Evolutionary conservation across 75 land plant species (phyloP), one percentile per base, ranked within the genome.

Genomic region (Ceratopteris richardii): DNA sequence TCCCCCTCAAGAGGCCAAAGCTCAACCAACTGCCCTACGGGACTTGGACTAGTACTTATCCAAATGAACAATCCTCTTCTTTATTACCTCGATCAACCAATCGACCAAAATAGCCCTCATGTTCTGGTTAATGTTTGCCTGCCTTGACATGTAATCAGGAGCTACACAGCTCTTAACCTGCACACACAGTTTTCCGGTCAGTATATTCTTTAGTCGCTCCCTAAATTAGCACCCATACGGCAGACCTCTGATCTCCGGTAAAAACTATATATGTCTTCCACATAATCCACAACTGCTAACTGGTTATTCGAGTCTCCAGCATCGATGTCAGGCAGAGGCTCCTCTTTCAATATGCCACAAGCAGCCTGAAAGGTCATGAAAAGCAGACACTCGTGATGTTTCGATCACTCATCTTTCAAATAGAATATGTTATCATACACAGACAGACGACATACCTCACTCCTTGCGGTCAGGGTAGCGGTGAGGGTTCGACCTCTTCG

Each of bases 101-200:
- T 90, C 82, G 57, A 90, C 56, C 51, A 90, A 66, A 24, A 86
- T 76, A 12, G 68, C 87, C 17, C 96, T 64, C 91, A 90, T 86
- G 33, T 60, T 77, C 23, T 80, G 69, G 33, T 71, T 78, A 46
- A 90, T 68, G 6, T 90, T 81, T 31, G 68, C 36, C 52, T 86
- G 91, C 1, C 31, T 65, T 9, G 60, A 56, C 84, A 90, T 83
- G 62, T 90, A 86, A 46, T 87, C 66, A 30, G 64, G 73, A 22
- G 73, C 53, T 2, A 59, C 58, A 57, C 75, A 75, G 57, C 64
- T 67, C 29, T 73, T 65, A 43, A 72, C 73, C 89, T 85, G n/a
- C n/a, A n/a, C n/a, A n/a, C n/a, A n/a, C n/a, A n/a, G n/a, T n/a
- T n/a, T n/a, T n/a, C n/a, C n/a, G n/a, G n/a, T n/a, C n/a, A n/a